Evolutionary conservation across 257 asterid species (phyloP), one percentile per base, ranked within the genome.

Genomic region (Phtheirospermum japonicum): DNA sequence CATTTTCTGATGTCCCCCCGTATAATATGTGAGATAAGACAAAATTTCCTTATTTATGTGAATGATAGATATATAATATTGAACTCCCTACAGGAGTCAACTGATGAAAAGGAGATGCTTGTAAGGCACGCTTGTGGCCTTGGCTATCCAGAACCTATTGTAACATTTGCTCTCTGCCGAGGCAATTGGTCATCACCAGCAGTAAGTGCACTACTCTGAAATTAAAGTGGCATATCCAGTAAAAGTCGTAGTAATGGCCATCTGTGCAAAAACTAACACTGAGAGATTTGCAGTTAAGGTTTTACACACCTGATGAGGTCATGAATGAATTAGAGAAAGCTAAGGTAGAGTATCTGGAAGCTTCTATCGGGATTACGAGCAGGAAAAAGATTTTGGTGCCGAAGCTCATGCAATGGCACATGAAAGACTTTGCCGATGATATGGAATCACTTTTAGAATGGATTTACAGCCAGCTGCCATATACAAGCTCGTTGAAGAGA

Each of bases 131-230:
- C 85, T 23, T 85, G 83, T 68, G 95, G 99, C 11, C 89, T 92
- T 30, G 88, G 81, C 65, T 92, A 92, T 60, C 99, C 99, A 52
- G 97, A 92, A 79, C 99, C 97, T 12, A 92, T 82, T 63, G 82
- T 89, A 73, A 82, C 84, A 7, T 92, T 92, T 71, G 92, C 94
- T 45, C 93, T 89, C 54, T 92, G 99, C 77, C 77, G 84, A 66
- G 97, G 99, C 83, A 82, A 78, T 70, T 92, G 97, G 97, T 89
- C 96, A 64, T 92, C 97, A 46, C 97, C 99, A 55, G 97, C 97
- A 4, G 97, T 92, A 81, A 85, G 96, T 75, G 43, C 61, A 56
- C 9, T 8, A 52, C 0, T 10, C 34, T 20, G 68, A 20, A 59
- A 70, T 62, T 4, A 37, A 23, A 64, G 23, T 46, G 30, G 6